Evolutionary conservation across 768 basidiomycete species (phyloP).

Genomic region (Wakefieldia striispora): DNA sequence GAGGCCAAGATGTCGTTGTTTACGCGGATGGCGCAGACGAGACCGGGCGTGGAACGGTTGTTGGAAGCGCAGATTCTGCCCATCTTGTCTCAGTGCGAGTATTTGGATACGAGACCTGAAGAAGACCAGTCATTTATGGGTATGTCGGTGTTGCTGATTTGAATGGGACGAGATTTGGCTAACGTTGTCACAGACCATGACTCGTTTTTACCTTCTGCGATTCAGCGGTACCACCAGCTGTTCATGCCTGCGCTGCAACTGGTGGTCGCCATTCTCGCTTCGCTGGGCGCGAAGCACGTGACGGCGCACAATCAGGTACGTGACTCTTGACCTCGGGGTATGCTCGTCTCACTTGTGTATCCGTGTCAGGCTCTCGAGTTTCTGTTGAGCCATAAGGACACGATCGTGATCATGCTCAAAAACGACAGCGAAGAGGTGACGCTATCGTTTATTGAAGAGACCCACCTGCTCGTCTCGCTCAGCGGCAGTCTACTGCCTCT

Average conservation of each 20-base stretch:
- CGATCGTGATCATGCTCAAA: conserved; percentile 78
- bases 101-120: conserved; percentile 81
- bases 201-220: conserved; percentile 83
- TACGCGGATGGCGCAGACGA: conserved; percentile 77
- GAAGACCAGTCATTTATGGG: conserved; percentile 81
- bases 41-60: conserved; percentile 80
- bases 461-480: conserved; percentile 74
- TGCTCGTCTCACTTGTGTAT: neutral
- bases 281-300: conserved; percentile 66
- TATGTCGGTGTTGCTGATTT: conserved; percentile 28
- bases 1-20: conserved; percentile 93
- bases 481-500: conserved; percentile 66
- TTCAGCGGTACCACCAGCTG: conserved; percentile 88
- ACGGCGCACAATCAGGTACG: conserved; percentile 69
- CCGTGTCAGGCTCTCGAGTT: conserved; percentile 69
- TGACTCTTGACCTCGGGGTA: neutral
- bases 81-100: conserved; percentile 80
- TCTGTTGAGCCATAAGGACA: conserved; percentile 78
- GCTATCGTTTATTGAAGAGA: conserved; percentile 70
- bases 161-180: neutral
- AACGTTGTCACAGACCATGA: conserved; percentile 57
- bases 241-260: conserved; percentile 86
- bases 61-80: conserved; percentile 75
- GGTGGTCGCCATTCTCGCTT: conserved; percentile 71
- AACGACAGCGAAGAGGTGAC: conserved; percentile 64